Conservation (phyloP, 1,284 basidiomycete genomes). For the Lentinula novae-zelandiae region DNA sequence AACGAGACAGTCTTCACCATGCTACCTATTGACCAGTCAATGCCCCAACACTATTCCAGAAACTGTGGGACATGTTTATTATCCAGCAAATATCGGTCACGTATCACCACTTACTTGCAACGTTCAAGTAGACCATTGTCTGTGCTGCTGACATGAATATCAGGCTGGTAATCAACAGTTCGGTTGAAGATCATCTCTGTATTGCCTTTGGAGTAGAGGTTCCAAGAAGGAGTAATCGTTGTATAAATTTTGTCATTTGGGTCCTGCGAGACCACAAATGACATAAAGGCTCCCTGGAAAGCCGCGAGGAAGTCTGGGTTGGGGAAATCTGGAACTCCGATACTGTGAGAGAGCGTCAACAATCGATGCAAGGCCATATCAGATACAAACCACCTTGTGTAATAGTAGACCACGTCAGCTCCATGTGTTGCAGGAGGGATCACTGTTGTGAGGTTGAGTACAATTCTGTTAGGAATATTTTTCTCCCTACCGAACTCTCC, state of each 20-base stretch:
- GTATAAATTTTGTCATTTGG: conserved; percentile 21
- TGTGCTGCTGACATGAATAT: conserved; percentile 5
- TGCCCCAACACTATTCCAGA: conserved; percentile 12
- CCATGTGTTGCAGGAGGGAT: conserved; percentile 20
- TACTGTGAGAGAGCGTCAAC: background rate
- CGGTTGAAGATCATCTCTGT: conserved; percentile 22
- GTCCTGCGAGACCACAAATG: conserved; percentile 18
- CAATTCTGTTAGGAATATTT: background rate
- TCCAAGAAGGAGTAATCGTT: conserved; percentile 22
- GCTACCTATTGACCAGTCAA: conserved; percentile 6
- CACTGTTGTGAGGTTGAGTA: conserved; percentile 15
- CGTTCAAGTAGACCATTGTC: conserved; percentile 7
- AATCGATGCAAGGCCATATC: background rate
- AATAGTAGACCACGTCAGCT: conserved; percentile 19
- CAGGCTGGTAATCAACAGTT: conserved; percentile 10
- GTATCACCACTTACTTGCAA: conserved; percentile 12
- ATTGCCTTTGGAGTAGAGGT: conserved; percentile 6
- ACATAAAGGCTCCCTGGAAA: conserved; percentile 22
- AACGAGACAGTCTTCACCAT: too few relatives aligned
- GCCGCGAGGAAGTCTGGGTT: conserved; percentile 22
- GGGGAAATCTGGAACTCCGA: conserved; percentile 15
- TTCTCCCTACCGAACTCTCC: conserved; percentile 1
- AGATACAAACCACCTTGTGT: conserved; percentile 8
- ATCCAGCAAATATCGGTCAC: background rate
- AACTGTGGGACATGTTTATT: background rate